Evolutionary conservation across 106 monocot species (phyloP), one percentile per base, ranked within the genome.

Genomic region (Ottelia alismoides): DNA sequence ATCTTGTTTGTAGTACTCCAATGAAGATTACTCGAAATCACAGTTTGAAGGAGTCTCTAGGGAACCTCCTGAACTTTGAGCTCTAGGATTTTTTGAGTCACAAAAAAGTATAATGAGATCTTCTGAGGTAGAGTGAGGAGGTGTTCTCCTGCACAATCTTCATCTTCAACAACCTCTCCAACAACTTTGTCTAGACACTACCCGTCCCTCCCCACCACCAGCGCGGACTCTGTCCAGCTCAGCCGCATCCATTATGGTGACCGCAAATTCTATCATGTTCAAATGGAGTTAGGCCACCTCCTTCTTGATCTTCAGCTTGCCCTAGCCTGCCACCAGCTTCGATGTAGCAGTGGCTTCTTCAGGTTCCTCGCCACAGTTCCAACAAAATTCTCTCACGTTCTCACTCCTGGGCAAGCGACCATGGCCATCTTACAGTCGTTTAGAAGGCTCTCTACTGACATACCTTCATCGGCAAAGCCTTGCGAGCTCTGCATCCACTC

Each of bases 91-190:
- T n/a, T n/a, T n/a, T n/a, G n/a, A n/a, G n/a, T n/a, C n/a, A n/a
- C n/a, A n/a, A n/a, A n/a, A n/a, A n/a, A n/a, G n/a, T n/a, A n/a
- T n/a, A n/a, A n/a, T n/a, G n/a, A n/a, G n/a, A n/a, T 58, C 44
- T 77, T 80, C 85, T 73, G 76, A 85, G 80, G 32, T 85, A 85
- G 11, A 77, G 85, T 1, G 85, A 85, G 31, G 43, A 43, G 0
- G 80, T 64, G 60, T 85, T 85, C 46, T 85, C 80, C 56, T 76
- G 61, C 46, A 85, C 85, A 11, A 80, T 70, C 60, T 73, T 67
- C 46, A 80, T 80, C n/a, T 50, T 56, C 0, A 70, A 54, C 17
- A 84, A 65, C 54, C 30, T 80, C 49, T 73, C 63, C 45, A 80
- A 73, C 22, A 85, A 80, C 11, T 80, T 80, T 76, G 77, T 77